Conservation (phyloP, 1,284 basidiomycete species). For the Testicularia cyperi region DNA sequence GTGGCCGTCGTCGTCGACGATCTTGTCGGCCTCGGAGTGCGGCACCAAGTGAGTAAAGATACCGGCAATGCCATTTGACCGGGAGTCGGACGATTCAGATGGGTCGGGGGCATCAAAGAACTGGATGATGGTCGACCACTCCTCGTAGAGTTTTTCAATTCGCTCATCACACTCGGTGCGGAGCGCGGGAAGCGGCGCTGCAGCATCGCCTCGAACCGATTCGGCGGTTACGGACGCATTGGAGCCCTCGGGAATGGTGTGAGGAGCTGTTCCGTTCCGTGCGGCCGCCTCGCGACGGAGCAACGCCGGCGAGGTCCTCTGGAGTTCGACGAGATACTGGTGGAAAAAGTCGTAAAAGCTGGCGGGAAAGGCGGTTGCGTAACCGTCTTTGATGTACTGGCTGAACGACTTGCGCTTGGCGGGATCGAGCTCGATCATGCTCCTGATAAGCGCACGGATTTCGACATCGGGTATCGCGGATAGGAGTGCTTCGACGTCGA, state of each 20-base stretch:
- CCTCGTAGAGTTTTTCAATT: constrained; percentile 54
- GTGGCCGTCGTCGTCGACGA: too few relatives aligned
- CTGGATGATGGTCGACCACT: constrained; percentile 46
- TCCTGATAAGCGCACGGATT: constrained; percentile 73
- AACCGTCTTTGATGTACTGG: constrained; percentile 75
- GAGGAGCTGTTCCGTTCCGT: constrained; percentile 6
- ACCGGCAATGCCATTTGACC: background rate
- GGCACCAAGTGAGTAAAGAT: background rate
- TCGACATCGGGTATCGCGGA: constrained; percentile 76
- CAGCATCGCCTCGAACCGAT: constrained; percentile 20
- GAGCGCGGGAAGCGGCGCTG: constrained; percentile 6
- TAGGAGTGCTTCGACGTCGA: constrained; percentile 75
- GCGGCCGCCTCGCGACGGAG: constrained; percentile 1
- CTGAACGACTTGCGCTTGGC: constrained; percentile 77
- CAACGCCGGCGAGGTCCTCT: constrained; percentile 63
- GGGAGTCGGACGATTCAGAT: background rate
- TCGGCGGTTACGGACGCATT: constrained; percentile 25
- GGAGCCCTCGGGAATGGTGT: constrained; percentile 18
- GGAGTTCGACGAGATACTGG: constrained; percentile 79
- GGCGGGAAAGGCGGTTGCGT: constrained; percentile 77
- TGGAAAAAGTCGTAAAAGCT: constrained; percentile 92
- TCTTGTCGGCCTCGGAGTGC: background rate
- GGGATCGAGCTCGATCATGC: constrained; percentile 86
- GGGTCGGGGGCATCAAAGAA: constrained; percentile 25
- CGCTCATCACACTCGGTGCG: constrained; percentile 53